A percentile compares a stretch with the other conserved stretches of the same genome.
phyloP scores from a whole-genome alignment of 306 rosid genomes.

The Corylus americana region DNA sequence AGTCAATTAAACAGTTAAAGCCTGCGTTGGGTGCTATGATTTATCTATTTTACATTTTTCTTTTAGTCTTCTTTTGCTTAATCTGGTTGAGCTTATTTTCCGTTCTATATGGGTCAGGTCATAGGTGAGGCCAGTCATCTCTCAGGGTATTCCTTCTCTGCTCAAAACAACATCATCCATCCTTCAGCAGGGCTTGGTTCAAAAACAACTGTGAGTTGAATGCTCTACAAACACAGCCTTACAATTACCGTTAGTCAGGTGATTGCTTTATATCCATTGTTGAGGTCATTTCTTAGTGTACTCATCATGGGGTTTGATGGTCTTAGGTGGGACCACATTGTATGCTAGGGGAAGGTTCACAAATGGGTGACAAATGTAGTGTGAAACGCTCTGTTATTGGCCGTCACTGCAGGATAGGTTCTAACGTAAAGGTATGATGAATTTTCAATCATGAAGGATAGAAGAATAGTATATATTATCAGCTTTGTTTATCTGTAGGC shows the following conservation, averaged over 20 bases:
- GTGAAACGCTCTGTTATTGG: slow-evolving; percentile 97
- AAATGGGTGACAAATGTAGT: slow-evolving; percentile 97
- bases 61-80: slow-evolving; percentile 18
- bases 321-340: slow-evolving; percentile 98
- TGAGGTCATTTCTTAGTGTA: slow-evolving; percentile 23
- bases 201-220: slow-evolving; percentile 83
- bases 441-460: slow-evolving; percentile 20
- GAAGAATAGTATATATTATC: slow-evolving; percentile 22
- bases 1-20: slow-evolving; percentile 42
- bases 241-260: not conserved
- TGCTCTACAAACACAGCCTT: not conserved
- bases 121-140: slow-evolving; percentile 84
- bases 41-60: not conserved
- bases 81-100: slow-evolving; percentile 18
- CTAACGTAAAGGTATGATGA: slow-evolving; percentile 80
- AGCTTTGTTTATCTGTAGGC: slow-evolving; percentile 7
- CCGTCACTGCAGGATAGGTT: slow-evolving; percentile 97
- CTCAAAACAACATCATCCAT: slow-evolving; percentile 79
- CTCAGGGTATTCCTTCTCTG: slow-evolving; percentile 89
- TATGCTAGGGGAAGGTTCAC: slow-evolving; percentile 98
- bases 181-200: slow-evolving; percentile 87
- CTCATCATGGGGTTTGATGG: slow-evolving; percentile 24
- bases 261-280: slow-evolving; percentile 17
- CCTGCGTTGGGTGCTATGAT: slow-evolving; percentile 15
- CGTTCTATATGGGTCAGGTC: slow-evolving; percentile 52